Evolutionary conservation across 1,139 yeast species (phyloP), one percentile per base, ranked within the genome.

Genomic region (Trichomonascaceae sp.): DNA sequence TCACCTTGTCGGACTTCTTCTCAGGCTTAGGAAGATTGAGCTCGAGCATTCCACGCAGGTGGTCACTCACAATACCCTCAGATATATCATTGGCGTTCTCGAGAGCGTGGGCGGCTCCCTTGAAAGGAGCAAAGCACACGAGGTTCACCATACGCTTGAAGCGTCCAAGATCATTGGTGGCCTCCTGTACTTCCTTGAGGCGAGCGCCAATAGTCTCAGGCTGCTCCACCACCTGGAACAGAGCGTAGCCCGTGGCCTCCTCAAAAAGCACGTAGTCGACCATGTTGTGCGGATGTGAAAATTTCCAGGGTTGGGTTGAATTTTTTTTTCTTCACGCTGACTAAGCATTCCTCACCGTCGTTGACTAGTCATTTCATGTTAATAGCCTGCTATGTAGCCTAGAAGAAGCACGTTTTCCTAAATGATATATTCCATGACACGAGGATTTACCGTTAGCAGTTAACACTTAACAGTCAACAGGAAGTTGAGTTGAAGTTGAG

Each of bases 211-310:
- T 74, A 56, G 82, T 89, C 65, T 92, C 98, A 54, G 89, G 95
- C 65, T 85, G 94, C 48, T 84, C 69, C 51, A 77, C 74, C 42
- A 89, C 97, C 64, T 89, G 82, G 75, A 87, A 89, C 54, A 89
- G 71, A 48, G 94, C 97, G 62, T 89, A 89, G 47, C 99, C 99
- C 37, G 98, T 85, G 42, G 98, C 95, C 69, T 89, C 97, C 70
- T 89, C 99, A 60, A 80, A 89, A 56, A 89, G 79, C 62, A 89
- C 76, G 65, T 76, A 89, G 64, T 89, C 95, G 62, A 85, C 72
- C 52, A 48, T 48, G 28, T 52, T 78, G 78, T 48, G 6, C 2
- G 26, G 5, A n/a, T 14, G 18, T 13, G 14, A 36, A 36, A 36
- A 30, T 29, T 37, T 37, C 27, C 30, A 33, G 29, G 30, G 34